phyloP scores from a whole-genome alignment of 345 rosid species.

The Erucastrum elatum region DNA sequence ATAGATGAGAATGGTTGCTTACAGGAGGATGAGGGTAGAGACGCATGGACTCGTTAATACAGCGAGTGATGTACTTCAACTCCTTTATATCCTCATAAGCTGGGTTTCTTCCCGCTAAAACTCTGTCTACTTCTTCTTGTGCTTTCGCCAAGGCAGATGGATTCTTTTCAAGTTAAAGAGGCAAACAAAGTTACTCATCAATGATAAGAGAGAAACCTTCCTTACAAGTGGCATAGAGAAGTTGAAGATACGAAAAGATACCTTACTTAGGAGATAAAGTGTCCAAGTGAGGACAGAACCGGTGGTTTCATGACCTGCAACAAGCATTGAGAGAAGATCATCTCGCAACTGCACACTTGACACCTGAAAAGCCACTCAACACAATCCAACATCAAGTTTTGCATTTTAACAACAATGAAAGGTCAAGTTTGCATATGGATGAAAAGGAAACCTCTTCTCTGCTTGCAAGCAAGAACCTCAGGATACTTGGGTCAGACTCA shows the following conservation, averaged over 20 bases:
- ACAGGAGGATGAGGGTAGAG: constrained; percentile 98
- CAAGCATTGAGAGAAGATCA: constrained; percentile 94
- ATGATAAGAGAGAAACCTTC: constrained; percentile 6
- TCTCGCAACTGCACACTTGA: constrained; percentile 83
- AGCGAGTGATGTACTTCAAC: constrained; percentile 76
- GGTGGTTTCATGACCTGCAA: constrained; percentile 97
- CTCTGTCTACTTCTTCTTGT: constrained; percentile 85
- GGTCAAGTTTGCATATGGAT: not conserved
- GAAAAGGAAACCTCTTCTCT: constrained; percentile 70
- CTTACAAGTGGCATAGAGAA: not conserved
- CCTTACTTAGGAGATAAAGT: constrained; percentile 93
- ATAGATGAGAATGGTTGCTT: constrained; percentile 42
- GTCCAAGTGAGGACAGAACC: constrained; percentile 98
- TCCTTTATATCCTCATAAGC: constrained; percentile 72
- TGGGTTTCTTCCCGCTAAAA: constrained; percentile 72
- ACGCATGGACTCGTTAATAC: constrained; percentile 90
- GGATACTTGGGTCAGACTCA: constrained; percentile 89
- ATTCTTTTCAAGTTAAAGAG: constrained; percentile 42
- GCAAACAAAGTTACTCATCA: not conserved
- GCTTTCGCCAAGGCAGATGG: constrained; percentile 62
- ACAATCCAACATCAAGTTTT: constrained; percentile 12
- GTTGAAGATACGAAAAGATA: constrained; percentile 29
- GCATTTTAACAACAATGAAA: not conserved
- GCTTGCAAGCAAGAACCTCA: constrained; percentile 92
- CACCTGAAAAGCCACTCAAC: constrained; percentile 48